phyloP scores from a whole-genome alignment of 225 moss, liverwort and hornwort species.

The Asterella californica region DNA sequence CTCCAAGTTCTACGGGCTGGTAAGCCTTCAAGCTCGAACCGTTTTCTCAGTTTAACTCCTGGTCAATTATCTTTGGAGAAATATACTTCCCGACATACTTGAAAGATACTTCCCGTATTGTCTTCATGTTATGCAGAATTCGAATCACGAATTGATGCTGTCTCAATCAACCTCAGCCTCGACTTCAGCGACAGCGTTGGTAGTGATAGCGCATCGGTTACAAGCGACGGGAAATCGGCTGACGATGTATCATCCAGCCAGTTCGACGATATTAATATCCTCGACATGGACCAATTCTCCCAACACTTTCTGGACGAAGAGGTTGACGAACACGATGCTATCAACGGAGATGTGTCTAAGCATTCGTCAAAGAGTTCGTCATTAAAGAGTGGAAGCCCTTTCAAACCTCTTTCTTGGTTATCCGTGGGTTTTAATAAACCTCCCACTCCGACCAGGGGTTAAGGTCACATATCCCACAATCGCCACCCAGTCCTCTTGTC shows the following conservation, averaged over 20 bases:
- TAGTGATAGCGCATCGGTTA: constrained; percentile 35
- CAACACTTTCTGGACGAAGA: constrained; percentile 26
- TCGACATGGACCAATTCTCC: constrained; percentile 34
- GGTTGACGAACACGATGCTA: neutral
- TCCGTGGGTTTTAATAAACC: constrained; percentile 36
- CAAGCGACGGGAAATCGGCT: constrained; percentile 19
- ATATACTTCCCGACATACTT: neutral
- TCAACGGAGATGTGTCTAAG: neutral
- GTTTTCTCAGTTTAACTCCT: neutral
- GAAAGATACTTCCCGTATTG: neutral
- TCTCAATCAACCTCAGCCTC: constrained; percentile 31
- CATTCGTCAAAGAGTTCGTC: constrained; percentile 2
- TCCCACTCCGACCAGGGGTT: constrained; percentile 41
- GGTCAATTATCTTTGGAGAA: no score
- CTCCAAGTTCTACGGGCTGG: constrained; percentile 31
- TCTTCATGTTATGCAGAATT: constrained; percentile 22
- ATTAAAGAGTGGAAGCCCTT: neutral
- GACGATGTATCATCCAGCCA: constrained; percentile 24
- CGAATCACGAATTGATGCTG: constrained; percentile 29
- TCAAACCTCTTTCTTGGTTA: constrained; percentile 35
- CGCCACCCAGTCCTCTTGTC: neutral
- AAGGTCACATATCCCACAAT: neutral
- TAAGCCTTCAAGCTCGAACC: neutral
- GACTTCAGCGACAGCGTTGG: constrained; percentile 15
- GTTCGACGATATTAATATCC: constrained; percentile 26